Percentiles rank a stretch among this genome's conserved stretches.
Evolutionary conservation across 225 moss, liverwort and hornwort genomes (phyloP).

Genomic region (Rhytidiadelphus loreus): DNA sequence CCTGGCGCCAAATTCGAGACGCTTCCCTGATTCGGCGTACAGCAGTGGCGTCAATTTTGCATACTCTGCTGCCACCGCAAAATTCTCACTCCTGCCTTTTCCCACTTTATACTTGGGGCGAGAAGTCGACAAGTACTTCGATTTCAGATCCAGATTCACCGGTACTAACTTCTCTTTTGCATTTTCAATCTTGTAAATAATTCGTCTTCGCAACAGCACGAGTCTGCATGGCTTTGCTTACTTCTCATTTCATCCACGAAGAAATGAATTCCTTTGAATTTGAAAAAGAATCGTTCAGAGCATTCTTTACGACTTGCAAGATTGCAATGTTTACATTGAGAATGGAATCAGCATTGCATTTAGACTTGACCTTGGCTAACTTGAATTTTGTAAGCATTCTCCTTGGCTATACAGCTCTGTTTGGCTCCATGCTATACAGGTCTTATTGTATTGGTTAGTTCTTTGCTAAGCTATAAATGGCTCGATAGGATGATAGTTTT

Average conservation of each 20-base stretch:
- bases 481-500: neutral
- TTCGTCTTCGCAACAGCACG: neutral
- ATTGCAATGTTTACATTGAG: neutral
- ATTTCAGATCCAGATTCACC: neutral
- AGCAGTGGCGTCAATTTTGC: constrained; percentile 33
- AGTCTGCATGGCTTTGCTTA: neutral
- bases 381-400: neutral
- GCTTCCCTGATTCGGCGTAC: constrained; percentile 9
- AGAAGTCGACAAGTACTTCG: constrained; percentile 14
- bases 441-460: neutral
- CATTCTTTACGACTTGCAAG: neutral
- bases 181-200: neutral
- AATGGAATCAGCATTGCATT: neutral
- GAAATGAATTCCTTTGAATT: neutral
- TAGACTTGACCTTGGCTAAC: neutral
- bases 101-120: neutral
- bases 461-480: neutral
- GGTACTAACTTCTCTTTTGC: neutral
- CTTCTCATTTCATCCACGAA: neutral
- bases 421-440: neutral
- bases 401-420: too few relatives aligned
- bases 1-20: constrained; percentile 13
- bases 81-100: neutral
- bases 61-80: neutral
- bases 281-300: neutral